Percentiles rank a stretch among this genome's conserved stretches.
These are phyloP conservation scores for Vaccinium darrowii DNA, from an alignment of 148 eudicot species.

Conservation along the genomic window DNA sequence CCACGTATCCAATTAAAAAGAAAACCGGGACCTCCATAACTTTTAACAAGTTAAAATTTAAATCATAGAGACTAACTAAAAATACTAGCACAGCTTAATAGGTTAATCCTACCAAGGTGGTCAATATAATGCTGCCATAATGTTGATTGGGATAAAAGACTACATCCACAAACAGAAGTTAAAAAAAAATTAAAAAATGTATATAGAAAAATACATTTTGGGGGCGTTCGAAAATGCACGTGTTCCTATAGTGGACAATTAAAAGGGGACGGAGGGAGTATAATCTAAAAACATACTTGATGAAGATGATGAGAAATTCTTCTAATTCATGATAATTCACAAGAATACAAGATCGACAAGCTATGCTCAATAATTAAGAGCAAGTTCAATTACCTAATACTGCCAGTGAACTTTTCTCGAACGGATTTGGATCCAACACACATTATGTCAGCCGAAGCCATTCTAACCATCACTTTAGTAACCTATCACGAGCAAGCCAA, in stretches of 20 bases:
- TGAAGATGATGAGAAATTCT: not conserved
- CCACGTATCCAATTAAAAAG: not conserved
- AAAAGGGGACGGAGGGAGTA: too few relatives aligned
- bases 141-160: not conserved
- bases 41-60: not conserved
- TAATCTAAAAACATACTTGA: not conserved
- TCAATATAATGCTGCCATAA: not conserved
- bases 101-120: not conserved
- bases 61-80: not conserved
- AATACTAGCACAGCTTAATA: not conserved
- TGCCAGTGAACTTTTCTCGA: conserved; percentile 86
- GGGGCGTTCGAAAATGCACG: too few relatives aligned
- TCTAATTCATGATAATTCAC: not conserved
- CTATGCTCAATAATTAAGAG: not conserved
- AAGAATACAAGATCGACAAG: not conserved
- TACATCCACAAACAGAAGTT: not conserved
- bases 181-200: not conserved
- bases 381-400: conserved; percentile 59
- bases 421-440: conserved; percentile 86
- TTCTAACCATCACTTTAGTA: conserved; percentile 81
- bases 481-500: conserved; percentile 46
- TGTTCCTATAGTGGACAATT: too few relatives aligned
- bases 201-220: too few relatives aligned
- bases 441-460: conserved; percentile 91
- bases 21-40: not conserved